Base-by-base conservation (phyloP, 2,329 filamentous ascomycete species). In the Aureobasidium subglaciale region DNA sequence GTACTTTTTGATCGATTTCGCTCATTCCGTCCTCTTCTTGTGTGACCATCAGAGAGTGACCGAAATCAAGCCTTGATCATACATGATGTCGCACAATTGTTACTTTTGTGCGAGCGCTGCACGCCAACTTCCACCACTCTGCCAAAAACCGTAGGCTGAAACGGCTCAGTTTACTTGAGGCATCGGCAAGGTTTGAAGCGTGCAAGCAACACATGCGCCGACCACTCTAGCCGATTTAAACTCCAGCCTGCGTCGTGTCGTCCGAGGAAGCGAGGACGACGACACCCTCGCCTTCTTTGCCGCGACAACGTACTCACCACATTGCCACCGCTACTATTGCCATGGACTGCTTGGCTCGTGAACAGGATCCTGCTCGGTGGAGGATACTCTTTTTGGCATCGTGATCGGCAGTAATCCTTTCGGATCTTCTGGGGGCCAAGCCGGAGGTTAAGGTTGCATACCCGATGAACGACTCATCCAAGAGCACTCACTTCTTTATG, bases 161-260 rank as follows among this genome's bases (percentile, higher is more conserved):
- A 50, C 46, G 46, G 34, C 34, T 20, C 20, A n/a, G 46, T 37
- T 16, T 38, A 38, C 46, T 38, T 37, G 46, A 38, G 37, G 46
- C 34, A 38, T 50, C 22, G 34, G 46, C 16, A 50, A 50, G 46
- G 46, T 50, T 50, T 50, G 46, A 50, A 50, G 46, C 34, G 18
- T 50, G 46, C 46, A 29, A 37, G 43, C 20, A 16, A 48, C 43
- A 43, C 40, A n/a, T 11, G 30, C 30, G 30, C 7, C 22, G 34
- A 29, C 34, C 46, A 50, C 34, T 50, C 43, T 50, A 38, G 34
- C 46, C 46, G 34, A 13, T 18, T 35, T 22, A 32, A 22, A 38
- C 41, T 40, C 29, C 53, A 56, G 53, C 53, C 34, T 32, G 13
- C 22, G 13, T 24, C 30, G 41, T n/a, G 24, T 25, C 52, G 29